Base-by-base conservation (phyloP, 2,329 filamentous ascomycete species). In the Calonectria ilicicola region DNA sequence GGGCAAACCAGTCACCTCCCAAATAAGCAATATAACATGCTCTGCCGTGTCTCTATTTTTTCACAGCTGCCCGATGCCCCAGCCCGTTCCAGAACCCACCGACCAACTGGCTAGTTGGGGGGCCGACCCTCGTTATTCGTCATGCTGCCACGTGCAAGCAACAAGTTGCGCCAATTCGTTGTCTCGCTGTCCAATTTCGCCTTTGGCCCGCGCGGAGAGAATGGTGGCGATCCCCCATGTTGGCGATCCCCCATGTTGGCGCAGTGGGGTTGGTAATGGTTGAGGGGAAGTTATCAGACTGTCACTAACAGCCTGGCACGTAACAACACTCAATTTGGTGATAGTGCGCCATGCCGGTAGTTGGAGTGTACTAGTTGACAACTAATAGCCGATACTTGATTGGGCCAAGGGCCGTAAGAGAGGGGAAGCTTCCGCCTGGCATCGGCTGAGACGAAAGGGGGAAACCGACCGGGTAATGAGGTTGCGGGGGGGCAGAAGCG, bases 221-320 rank as follows among this genome's bases (percentile, higher is more conserved):
- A 27, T 60, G 53, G 53, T 21, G 53, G n/a, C 53, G 53, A 60
- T 60, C 53, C n/a, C 51, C 53, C 53, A 60, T 60, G 32, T 27
- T 27, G 53, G 53, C 35, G 35, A 60, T 60, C 53, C n/a, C 51
- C 53, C 53, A 60, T 60, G 32, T 27, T 27, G 53, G 53, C 35
- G 35, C 53, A 26, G 53, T 40, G 51, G 65, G 67, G 60, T 38
- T 47, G 42, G 9, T 15, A 47, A 58, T 32, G 51, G 40, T 58
- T 64, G 23, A 27, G 49, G 53, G 38, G 42, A 53, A 40, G n/a
- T 29, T 35, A 60, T 58, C 46, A 27, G 44, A 19, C 47, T 26
- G 69, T 29, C 53, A 60, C 53, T 73, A 75, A 72, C 67, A 76
- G 53, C 44, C 38, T 6, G 44, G 46, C 47, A 63, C 66, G 62